Evolutionary conservation across 2,329 filamentous ascomycete genomes (phyloP), one percentile per base, ranked within the genome.

Genomic region (Fusarium clavum): DNA sequence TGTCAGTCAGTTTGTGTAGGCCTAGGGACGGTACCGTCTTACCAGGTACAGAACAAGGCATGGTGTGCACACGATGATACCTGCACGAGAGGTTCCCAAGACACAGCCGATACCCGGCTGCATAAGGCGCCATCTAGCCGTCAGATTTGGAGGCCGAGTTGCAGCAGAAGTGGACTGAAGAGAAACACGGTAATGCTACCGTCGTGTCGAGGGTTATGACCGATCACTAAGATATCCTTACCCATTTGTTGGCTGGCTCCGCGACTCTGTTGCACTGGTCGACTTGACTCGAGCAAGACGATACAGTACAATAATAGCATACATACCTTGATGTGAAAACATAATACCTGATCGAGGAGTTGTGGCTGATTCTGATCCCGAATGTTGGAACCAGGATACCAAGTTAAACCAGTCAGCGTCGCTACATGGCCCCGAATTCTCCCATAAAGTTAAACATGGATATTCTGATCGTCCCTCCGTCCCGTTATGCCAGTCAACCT

Each of bases 31-130:
- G 59, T 57, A 74, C 71, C 53, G 59, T 54, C 52, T 61, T 55
- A 44, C 51, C 47, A 72, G 62, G 73, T 73, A 72, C 64, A 64
- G 52, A 24, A 29, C 56, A 61, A 41, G 54, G 64, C 61, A 60
- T 64, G 43, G 44, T 46, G 48, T 72, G 64, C 68, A 67, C 60
- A 45, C 46, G 48, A 61, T 43, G 61, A 70, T 75, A 72, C 73
- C 58, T 71, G 49, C 43, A 52, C 41, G 27, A 61, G 55, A 75
- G 63, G 73, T 72, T 61, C 55, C 64, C 41, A 51, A 67, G 60
- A 60, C 49, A 61, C 57, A 62, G 59, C 72, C 71, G 73, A 73
- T 72, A 70, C 29, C 70, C 71, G 65, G 73, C 64, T 72, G 47
- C 65, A 62, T 61, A 64, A 69, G 60, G 64, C 52, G 41, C 48